Conservation (phyloP, 306 rosid genomes). For the Prunus mume region DNA sequence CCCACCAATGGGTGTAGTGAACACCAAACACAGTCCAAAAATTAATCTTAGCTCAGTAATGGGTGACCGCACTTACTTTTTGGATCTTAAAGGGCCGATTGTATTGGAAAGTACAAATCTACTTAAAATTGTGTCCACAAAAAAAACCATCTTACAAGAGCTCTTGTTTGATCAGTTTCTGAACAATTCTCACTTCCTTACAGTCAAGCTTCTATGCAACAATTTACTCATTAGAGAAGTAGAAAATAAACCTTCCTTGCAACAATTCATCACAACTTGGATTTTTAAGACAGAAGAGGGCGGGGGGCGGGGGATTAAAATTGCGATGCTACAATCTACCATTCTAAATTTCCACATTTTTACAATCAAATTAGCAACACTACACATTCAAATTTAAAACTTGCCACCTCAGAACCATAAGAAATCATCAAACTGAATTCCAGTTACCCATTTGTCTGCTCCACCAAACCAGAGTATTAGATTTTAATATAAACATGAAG, state of each 20-base stretch:
- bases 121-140: not conserved
- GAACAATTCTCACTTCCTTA: not conserved
- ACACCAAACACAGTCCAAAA: not conserved
- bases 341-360: constrained; percentile 1
- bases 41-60: not conserved
- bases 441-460: constrained; percentile 9
- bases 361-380: not conserved
- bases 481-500: not conserved
- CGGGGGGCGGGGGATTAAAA: not conserved
- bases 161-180: not conserved
- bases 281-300: not conserved
- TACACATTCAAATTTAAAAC: not conserved
- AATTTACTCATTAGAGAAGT: not conserved
- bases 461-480: not conserved
- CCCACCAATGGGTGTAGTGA: not conserved
- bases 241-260: not conserved
- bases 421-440: constrained; percentile 15
- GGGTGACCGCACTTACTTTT: not conserved
- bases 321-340: not conserved
- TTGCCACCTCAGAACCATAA: not conserved
- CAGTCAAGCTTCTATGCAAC: not conserved
- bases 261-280: not conserved
- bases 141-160: not conserved
- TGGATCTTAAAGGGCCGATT: not conserved
- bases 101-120: not conserved